These are phyloP conservation scores for Saccharomycopsis hybrid DNA, from an alignment of 1,139 yeast species.

Conservation along the genomic window DNA sequence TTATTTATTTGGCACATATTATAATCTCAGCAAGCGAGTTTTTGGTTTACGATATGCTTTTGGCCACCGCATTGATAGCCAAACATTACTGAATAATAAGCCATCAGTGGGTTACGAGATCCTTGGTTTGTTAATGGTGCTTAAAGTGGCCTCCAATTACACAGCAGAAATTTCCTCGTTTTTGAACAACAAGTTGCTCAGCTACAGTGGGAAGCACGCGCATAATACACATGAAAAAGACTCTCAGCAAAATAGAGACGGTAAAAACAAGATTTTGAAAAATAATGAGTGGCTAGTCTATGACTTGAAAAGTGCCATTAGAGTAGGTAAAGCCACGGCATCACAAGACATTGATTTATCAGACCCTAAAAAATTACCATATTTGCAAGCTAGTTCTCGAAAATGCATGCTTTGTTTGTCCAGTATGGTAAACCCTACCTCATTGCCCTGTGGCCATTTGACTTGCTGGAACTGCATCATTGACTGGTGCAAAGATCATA, in stretches of 20 bases:
- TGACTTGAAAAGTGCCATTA: conserved; percentile 7
- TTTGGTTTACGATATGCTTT: conserved; percentile 76
- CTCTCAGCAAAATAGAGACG: too few species aligned
- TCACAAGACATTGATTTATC: conserved; percentile 42
- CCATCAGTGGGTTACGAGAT: conserved; percentile 68
- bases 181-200: conserved; percentile 14
- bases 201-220: background rate
- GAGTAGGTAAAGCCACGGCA: conserved; percentile 24
- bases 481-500: conserved; percentile 83
- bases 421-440: conserved; percentile 73
- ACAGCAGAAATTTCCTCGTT: background rate
- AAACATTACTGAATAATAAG: conserved; percentile 29
- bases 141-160: conserved; percentile 10
- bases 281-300: conserved; percentile 9
- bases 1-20: conserved; percentile 75
- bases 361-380: conserved; percentile 53
- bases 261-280: too few species aligned
- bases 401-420: conserved; percentile 80
- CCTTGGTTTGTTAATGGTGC: conserved; percentile 53
- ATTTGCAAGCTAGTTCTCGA: conserved; percentile 64
- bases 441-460: conserved; percentile 86
- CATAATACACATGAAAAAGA: background rate
- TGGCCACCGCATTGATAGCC: conserved; percentile 51
- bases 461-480: conserved; percentile 90
- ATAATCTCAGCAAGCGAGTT: conserved; percentile 67